phyloP scores from a whole-genome alignment of 768 basidiomycete species.

The Multifurca ochricompacta region DNA sequence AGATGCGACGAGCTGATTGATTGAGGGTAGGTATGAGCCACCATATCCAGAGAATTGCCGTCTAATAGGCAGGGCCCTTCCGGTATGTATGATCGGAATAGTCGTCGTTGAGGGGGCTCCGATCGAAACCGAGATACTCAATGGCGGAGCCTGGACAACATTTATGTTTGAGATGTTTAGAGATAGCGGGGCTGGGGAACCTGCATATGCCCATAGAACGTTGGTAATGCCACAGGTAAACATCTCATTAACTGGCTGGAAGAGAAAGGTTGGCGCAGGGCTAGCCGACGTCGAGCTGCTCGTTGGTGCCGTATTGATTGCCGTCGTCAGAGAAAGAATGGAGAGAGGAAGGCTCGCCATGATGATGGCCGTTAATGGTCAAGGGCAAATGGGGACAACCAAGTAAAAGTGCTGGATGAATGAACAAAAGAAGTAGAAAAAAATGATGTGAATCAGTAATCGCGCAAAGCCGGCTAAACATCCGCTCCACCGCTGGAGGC shows the following conservation, averaged over 20 bases:
- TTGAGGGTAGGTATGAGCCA: slow-evolving; percentile 11
- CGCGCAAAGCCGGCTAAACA: background rate
- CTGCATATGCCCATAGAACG: slow-evolving; percentile 26
- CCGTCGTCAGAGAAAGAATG: background rate
- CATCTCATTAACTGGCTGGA: slow-evolving; percentile 24
- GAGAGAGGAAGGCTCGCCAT: background rate
- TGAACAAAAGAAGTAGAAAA: background rate
- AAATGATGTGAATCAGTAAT: background rate
- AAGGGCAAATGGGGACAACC: background rate
- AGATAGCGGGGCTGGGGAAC: slow-evolving; percentile 23
- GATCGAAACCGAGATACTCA: slow-evolving; percentile 12
- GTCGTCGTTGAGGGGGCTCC: background rate
- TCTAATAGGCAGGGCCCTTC: background rate
- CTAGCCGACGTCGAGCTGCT: background rate
- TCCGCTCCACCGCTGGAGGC: background rate
- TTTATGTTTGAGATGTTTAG: slow-evolving; percentile 36
- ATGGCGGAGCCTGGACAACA: slow-evolving; percentile 23
- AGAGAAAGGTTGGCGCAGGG: background rate
- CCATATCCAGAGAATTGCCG: slow-evolving; percentile 9
- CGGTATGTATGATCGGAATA: background rate
- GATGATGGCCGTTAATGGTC: background rate
- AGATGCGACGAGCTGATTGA: slow-evolving; percentile 26
- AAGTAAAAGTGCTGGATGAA: background rate
- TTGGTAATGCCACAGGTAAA: slow-evolving; percentile 29
- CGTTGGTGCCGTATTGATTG: background rate